Base-by-base conservation (phyloP, 495 filamentous ascomycete species). In the Hyaloscypha hepaticicola region DNA sequence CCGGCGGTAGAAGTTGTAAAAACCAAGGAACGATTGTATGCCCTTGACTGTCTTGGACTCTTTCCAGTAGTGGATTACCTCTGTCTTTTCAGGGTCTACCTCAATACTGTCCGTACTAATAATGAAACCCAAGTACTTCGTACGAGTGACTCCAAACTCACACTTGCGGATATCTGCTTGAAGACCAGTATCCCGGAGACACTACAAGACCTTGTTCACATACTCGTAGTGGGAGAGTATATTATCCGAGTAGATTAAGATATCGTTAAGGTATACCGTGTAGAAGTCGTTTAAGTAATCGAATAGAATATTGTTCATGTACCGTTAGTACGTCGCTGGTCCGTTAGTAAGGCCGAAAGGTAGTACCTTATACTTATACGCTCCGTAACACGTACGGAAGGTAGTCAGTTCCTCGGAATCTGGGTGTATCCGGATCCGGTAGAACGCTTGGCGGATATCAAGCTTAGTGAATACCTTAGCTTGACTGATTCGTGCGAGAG, bases 401-500 rank as follows among this genome's bases (percentile, higher is more conserved):
- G 67, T 73, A 0, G 70, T 82, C 41, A 74, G 70, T 66, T 65
- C 76, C 45, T 80, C 69, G 19, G 74, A 55, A 0, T 65, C 69
- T 33, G 67, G 41, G 12, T 58, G 22, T 0, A 81, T 76, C 0
- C 73, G 31, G 0, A 84, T 70, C 2, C 68, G 51, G 56, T 84
- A 68, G 55, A 78, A 83, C 0, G 72, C 76, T 27, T 74, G 41
- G 2, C 69, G 64, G 12, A 83, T 45, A 70, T 85, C 75, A 0
- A 85, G 53, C 63, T 82, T 82, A 0, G 71, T 85, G 58, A 79
- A 83, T 26, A 72, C 69, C 49, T 66, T 76, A 4, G 72, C 70
- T 31, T 63, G 63, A 0, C 27, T 31, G 0, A 85, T 29, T 0
- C 64, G 27, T 19, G 68, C 33, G 3, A 84, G 45, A 0, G 72